Evolutionary conservation across 768 basidiomycete species (phyloP), one percentile per base, ranked within the genome.

Genomic region (Macrolepiota albuminosa): DNA sequence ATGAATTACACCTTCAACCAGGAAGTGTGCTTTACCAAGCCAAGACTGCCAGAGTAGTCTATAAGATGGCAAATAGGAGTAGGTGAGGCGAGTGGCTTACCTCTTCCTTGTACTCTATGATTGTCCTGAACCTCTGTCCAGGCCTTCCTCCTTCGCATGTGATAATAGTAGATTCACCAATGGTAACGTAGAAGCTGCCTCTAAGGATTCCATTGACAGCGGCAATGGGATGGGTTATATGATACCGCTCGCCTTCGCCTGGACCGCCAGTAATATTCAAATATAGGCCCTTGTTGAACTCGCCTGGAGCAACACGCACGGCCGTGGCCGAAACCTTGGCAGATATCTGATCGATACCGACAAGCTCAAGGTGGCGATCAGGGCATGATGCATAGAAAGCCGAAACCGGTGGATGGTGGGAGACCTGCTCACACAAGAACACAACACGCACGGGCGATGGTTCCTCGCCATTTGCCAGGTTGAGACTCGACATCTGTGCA

Each of bases 41-140:
- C 95, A 98, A 3, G 91, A 91, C 91, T 83, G 61, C 47, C 51
- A 58, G 37, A 49, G 10, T 26, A n/a, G 24, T 8, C 29, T 29
- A 47, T 60, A 21, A 58, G 21, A 18, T 56, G 58, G 31, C 40
- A n/a, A 16, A 57, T 46, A 57, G 59, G 29, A 2, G 8, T 59
- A 66, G n/a, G 3, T 34, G 13, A 40, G 13, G 45, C 11, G 37
- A 26, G 29, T 49, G 45, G 69, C 86, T 47, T 60, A 91, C 91
- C 85, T 99, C 95, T 70, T 99, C 97, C 75, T 94, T 95, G 76
- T 96, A 98, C 67, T 95, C 93, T 59, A 97, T 84, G 64, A 98
- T 81, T 4, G 93, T 81, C 61, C 95, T 81, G 66, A 91, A 85
- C 68, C 81, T 83, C 62, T 81, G 75, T 39, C 79, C 81, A 14